Evolutionary conservation across 164 flowering plant species (phyloP), one percentile per base, ranked within the genome.

Genomic region (Platanus orientalis): DNA sequence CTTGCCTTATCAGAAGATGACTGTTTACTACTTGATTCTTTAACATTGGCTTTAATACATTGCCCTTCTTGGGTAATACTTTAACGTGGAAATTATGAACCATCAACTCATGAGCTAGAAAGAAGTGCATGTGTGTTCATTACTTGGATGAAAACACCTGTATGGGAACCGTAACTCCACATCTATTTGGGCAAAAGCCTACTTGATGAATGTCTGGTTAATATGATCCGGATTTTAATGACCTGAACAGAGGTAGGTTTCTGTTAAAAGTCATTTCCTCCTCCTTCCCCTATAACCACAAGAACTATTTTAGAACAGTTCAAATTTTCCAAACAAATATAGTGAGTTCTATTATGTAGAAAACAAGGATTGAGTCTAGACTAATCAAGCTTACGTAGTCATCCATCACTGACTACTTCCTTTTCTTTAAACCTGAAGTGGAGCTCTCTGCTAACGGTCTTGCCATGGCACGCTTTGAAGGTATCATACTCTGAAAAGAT

Each of bases 341-440:
- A n/a, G n/a, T n/a, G n/a, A n/a, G n/a, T n/a, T n/a, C 54, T 25
- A 44, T 36, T n/a, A n/a, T n/a, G n/a, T n/a, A n/a, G n/a, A n/a
- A n/a, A n/a, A n/a, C n/a, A 36, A 36, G 42, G 12, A 3, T 3
- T 36, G 13, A 36, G 42, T 7, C 42, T 36, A 14, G 9, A 71
- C 81, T 64, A 76, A 88, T 94, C 51, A 89, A 73, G 73, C 75
- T 73, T 49, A 79, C 32, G 54, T 81, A 85, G 63, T 93, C 97
- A 69, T 93, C 98, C 94, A 87, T 88, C 11, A 76, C 64, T 40
- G 72, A 69, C 47, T 91, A 96, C 76, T 83, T 89, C 58, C 91
- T 79, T 72, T 89, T 94, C 88, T 86, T 94, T 26, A 73, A 34
- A 36, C 80, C 55, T 9, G 74, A 57, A 39, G 68, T 61, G 1